These are phyloP conservation scores for Saccharomycopsis phalli DNA, from an alignment of 1,139 yeast genomes.

Conservation along the genomic window DNA sequence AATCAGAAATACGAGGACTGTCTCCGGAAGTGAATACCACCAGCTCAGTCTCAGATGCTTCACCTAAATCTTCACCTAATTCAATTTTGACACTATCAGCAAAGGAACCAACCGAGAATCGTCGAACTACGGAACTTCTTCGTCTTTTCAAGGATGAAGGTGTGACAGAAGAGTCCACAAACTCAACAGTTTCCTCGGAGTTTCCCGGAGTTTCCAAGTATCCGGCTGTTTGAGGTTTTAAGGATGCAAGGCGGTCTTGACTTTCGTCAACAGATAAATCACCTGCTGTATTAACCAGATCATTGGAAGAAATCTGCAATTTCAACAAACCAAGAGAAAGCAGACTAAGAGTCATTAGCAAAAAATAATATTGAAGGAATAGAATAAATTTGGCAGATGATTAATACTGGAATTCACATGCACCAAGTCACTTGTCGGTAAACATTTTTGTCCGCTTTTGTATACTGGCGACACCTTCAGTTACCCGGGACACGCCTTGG, in stretches of 20 bases:
- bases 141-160: constrained; percentile 5
- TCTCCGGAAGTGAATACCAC: constrained; percentile 20
- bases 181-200: constrained; percentile 13
- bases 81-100: constrained; percentile 18
- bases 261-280: constrained; percentile 10
- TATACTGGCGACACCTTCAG: background rate
- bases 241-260: constrained; percentile 8
- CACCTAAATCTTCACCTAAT: constrained; percentile 9
- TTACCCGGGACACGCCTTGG: background rate
- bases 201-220: no score
- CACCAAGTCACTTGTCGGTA: no score
- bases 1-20: constrained; percentile 42
- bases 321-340: constrained; percentile 1
- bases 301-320: background rate
- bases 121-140: constrained; percentile 16
- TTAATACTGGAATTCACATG: no score
- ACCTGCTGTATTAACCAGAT: background rate
- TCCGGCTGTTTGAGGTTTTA: background rate
- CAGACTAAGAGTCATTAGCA: background rate
- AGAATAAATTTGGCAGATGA: no score
- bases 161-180: constrained; percentile 9
- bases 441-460: no score
- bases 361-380: background rate
- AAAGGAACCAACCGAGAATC: constrained; percentile 17
- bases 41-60: background rate